Percentiles rank a stretch among this genome's conserved stretches.
Conservation (phyloP, 345 rosid genomes). For the Brassica nigra region DNA sequence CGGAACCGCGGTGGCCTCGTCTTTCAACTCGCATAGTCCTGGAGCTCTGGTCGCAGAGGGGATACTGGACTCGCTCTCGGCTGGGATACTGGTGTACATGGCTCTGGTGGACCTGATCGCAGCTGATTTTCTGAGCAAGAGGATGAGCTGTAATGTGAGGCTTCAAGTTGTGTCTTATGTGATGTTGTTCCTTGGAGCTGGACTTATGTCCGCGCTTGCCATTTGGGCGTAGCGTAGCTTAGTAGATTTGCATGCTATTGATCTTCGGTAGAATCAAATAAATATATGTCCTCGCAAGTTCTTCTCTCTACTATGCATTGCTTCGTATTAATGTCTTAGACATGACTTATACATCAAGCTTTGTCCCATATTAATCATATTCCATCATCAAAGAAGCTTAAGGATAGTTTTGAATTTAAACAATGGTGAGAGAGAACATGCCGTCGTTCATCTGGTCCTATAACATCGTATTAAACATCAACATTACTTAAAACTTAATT, state of each 20-base stretch:
- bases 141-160: slow-evolving; percentile 90
- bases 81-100: slow-evolving; percentile 92
- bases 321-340: neutral
- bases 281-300: neutral
- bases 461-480: slow-evolving; percentile 36
- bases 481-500: no score
- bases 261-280: slow-evolving; percentile 9
- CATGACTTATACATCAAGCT: slow-evolving; percentile 2
- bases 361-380: neutral
- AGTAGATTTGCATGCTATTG: neutral
- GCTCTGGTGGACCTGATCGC: slow-evolving; percentile 94
- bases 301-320: neutral
- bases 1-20: slow-evolving; percentile 65
- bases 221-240: slow-evolving; percentile 63
- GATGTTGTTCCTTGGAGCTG: slow-evolving; percentile 92
- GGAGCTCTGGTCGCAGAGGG: slow-evolving; percentile 72
- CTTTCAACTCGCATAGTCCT: slow-evolving; percentile 61
- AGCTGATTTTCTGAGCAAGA: slow-evolving; percentile 83
- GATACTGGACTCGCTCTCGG: slow-evolving; percentile 75
- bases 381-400: neutral
- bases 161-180: slow-evolving; percentile 71
- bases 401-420: slow-evolving; percentile 13
- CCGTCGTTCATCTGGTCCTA: slow-evolving; percentile 48
- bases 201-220: slow-evolving; percentile 82
- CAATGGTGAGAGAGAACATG: slow-evolving; percentile 52